Conservation (phyloP, 257 asterid species). For the Solanum sitiens region DNA sequence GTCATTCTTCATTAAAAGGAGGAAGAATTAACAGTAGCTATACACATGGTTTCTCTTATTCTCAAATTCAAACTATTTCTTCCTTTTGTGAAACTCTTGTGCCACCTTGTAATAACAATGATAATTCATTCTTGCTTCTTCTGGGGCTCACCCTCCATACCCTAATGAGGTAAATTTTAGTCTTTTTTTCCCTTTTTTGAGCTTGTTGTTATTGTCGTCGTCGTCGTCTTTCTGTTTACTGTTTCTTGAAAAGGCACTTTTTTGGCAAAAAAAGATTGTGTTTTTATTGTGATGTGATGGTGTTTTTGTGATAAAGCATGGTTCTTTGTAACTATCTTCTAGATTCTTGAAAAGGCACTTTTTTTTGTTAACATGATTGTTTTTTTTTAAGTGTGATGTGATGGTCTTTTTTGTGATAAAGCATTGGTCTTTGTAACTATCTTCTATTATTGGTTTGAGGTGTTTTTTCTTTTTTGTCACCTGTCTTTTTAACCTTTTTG, state of each 20-base stretch:
- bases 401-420: background rate
- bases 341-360: background rate
- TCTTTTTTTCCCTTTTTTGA: background rate
- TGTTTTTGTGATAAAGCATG: background rate
- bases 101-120: constrained; percentile 23
- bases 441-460: background rate
- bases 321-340: no score
- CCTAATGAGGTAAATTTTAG: constrained; percentile 41
- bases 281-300: background rate
- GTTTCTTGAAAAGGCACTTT: background rate
- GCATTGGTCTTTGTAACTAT: background rate
- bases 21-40: constrained; percentile 25
- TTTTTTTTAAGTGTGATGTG: background rate
- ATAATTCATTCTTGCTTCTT: constrained; percentile 20
- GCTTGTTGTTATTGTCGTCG: background rate
- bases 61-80: constrained; percentile 60
- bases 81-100: constrained; percentile 60
- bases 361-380: background rate
- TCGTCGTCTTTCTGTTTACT: background rate
- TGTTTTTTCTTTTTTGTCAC: background rate
- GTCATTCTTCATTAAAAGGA: constrained; percentile 38
- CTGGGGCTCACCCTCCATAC: constrained; percentile 32
- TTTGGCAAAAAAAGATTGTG: background rate
- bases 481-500: background rate
- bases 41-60: constrained; percentile 64